phyloP scores from a whole-genome alignment of 2,329 filamentous ascomycete genomes.

The Ophiocordyceps camponoti-saundersi region DNA sequence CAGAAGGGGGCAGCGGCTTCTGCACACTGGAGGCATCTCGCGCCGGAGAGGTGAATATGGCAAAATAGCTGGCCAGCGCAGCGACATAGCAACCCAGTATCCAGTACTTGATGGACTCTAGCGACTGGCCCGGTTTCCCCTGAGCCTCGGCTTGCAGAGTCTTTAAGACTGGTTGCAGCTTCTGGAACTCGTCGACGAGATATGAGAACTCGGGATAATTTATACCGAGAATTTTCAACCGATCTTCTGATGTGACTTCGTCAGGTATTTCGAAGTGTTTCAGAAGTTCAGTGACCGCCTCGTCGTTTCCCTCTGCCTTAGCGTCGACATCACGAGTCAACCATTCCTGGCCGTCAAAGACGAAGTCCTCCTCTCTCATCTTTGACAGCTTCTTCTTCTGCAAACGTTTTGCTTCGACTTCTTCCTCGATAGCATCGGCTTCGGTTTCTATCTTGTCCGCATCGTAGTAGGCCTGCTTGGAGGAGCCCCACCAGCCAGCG shows the following conservation, averaged over 20 bases:
- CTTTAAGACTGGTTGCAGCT: conserved; percentile 50
- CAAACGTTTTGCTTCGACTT: conserved; percentile 71
- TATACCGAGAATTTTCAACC: conserved; percentile 55
- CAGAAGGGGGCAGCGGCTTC: conserved; percentile 53
- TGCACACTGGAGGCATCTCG: conserved; percentile 35
- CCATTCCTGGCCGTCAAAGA: conserved; percentile 86
- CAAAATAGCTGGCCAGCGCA: conserved; percentile 83
- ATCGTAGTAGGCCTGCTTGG: conserved; percentile 83
- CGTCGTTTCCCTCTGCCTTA: conserved; percentile 31
- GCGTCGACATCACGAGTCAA: conserved; percentile 35
- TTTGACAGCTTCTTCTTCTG: conserved; percentile 82
- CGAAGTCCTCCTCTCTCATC: conserved; percentile 85
- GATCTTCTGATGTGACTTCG: conserved; percentile 60
- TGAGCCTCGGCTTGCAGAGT: conserved; percentile 41
- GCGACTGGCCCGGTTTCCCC: conserved; percentile 29
- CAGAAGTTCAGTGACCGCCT: conserved; percentile 70
- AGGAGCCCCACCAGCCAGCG: conserved; percentile 69
- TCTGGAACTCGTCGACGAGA: conserved; percentile 61
- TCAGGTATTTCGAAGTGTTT: conserved; percentile 69
- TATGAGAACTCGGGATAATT: conserved; percentile 88
- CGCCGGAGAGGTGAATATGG: conserved; percentile 69
- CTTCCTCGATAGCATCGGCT: conserved; percentile 68
- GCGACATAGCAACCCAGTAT: conserved; percentile 76
- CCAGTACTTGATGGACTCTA: conserved; percentile 58
- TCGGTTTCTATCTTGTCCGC: conserved; percentile 56